These are phyloP conservation scores for Avena sativa DNA, from an alignment of 176 grass and related monocot genomes.

Conservation along the genomic window DNA sequence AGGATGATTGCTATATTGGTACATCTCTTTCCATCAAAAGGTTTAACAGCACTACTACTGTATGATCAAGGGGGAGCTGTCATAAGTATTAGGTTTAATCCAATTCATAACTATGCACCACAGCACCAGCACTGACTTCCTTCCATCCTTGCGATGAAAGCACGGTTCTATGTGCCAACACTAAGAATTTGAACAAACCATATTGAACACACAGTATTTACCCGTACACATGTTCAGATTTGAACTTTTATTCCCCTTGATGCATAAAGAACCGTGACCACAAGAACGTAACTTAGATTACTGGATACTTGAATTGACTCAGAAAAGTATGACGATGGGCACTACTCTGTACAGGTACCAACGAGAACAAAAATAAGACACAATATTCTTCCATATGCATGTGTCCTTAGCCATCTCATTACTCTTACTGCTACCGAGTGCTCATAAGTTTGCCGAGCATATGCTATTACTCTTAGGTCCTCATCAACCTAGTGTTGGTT, in stretches of 20 bases:
- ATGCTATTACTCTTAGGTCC: constrained; percentile 62
- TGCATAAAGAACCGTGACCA: constrained; percentile 77
- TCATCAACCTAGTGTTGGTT: constrained; percentile 88
- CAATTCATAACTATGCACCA: not conserved
- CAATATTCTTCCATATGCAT: constrained; percentile 70
- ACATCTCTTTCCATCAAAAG: too few relatives aligned
- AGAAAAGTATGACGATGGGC: constrained; percentile 27
- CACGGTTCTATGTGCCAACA: constrained; percentile 3
- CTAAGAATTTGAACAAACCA: not conserved
- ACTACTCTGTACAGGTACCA: constrained; percentile 58
- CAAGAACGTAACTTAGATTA: constrained; percentile 13
- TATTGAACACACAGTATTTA: constrained; percentile 31
- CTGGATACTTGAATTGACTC: constrained; percentile 24
- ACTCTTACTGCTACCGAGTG: constrained; percentile 72
- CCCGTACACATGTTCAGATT: constrained; percentile 64
- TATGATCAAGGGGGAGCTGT: too few relatives aligned
- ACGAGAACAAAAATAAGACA: not conserved
- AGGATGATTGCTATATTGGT: too few relatives aligned
- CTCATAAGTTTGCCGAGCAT: constrained; percentile 70
- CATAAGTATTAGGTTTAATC: not conserved
- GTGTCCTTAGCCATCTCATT: constrained; percentile 73
- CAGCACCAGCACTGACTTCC: not conserved
- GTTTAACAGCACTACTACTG: too few relatives aligned
- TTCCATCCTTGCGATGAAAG: constrained; percentile 13
- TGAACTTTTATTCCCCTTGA: constrained; percentile 85